phyloP scores from a whole-genome alignment of 1,284 basidiomycete genomes.

The Apiotrichum montevideense region DNA sequence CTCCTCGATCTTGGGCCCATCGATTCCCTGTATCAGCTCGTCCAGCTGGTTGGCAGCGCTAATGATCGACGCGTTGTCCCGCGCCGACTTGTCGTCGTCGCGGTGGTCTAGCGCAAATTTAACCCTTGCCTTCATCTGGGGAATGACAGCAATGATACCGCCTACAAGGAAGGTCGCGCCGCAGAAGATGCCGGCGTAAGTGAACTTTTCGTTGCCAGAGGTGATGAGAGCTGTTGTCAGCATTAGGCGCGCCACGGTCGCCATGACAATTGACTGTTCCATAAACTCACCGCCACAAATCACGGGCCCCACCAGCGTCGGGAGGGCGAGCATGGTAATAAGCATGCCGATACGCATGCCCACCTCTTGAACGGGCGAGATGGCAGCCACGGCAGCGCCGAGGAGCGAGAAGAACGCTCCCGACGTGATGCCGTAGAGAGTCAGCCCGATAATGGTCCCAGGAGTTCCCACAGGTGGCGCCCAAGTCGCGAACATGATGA shows the following conservation, averaged over 20 bases:
- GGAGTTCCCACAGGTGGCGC: conserved; percentile 20
- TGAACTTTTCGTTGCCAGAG: neutral
- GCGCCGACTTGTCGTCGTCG: too few relatives aligned
- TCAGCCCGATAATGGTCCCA: conserved; percentile 31
- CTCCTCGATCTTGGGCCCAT: too few relatives aligned
- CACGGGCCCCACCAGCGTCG: conserved; percentile 37
- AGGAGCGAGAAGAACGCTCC: conserved; percentile 39
- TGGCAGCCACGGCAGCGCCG: conserved; percentile 31
- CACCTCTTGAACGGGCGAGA: conserved; percentile 39
- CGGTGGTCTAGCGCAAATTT: too few relatives aligned
- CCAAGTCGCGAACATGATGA: conserved; percentile 39
- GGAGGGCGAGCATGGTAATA: conserved; percentile 30
- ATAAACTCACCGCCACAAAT: conserved; percentile 17
- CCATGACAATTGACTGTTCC: too few relatives aligned
- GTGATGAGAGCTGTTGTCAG: too few relatives aligned
- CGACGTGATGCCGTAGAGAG: conserved; percentile 29
- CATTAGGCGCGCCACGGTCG: too few relatives aligned
- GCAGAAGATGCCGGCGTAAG: neutral
- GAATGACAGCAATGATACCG: neutral
- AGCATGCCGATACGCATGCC: conserved; percentile 44
- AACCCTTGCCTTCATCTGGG: too few relatives aligned
- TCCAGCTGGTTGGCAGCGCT: too few relatives aligned
- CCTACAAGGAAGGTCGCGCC: neutral
- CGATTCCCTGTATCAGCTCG: too few relatives aligned
- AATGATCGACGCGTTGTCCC: too few relatives aligned